Evolutionary conservation across 2,329 filamentous ascomycete genomes (phyloP), one percentile per base, ranked within the genome.

Genomic region (Monilinia polystroma): DNA sequence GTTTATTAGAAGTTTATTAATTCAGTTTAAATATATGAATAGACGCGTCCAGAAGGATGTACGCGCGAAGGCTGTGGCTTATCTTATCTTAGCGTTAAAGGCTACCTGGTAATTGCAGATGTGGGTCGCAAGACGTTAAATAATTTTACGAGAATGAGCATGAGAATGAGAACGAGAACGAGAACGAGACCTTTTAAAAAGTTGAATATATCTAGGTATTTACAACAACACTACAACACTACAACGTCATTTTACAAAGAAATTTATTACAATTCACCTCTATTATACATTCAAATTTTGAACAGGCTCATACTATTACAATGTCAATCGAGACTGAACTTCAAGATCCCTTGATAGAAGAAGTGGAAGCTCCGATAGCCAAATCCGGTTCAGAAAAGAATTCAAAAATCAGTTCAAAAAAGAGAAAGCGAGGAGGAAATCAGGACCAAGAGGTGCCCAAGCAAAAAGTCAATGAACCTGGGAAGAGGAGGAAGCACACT

Each of bases 401-500:
- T 29, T 43, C 49, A 4, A 59, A 58, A 66, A 56, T 67, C 8
- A 53, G 45, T 11, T 69, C 69, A 20, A 77, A 74, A 56, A 77
- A 77, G 63, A 73, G 75, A 68, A 77, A 77, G 68, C 71, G 73
- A 53, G 69, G 58, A 41, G 66, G 64, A 47, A 67, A 70, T 35
- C 54, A 59, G 26, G 72, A 73, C 38, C 66, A 69, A 62, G 64
- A 65, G 29, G 52, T 47, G 5, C 29, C 26, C 26, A 66, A 66
- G 38, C 26, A 55, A 32, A 45, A 45, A 55, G 29, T 64, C 56
- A 51, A 66, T 66, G 69, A 85, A 85, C 8, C n/a, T 16, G 45
- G 29, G 75, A 80, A 77, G 68, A 82, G 86, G 78, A 82, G 81
- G 68, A 81, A 81, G 74, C 81, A 84, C 75, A 23, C 32, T 29